These are phyloP conservation scores for Aspergillus nanangensis DNA, from an alignment of 495 filamentous ascomycete genomes.

Conservation along the genomic window DNA sequence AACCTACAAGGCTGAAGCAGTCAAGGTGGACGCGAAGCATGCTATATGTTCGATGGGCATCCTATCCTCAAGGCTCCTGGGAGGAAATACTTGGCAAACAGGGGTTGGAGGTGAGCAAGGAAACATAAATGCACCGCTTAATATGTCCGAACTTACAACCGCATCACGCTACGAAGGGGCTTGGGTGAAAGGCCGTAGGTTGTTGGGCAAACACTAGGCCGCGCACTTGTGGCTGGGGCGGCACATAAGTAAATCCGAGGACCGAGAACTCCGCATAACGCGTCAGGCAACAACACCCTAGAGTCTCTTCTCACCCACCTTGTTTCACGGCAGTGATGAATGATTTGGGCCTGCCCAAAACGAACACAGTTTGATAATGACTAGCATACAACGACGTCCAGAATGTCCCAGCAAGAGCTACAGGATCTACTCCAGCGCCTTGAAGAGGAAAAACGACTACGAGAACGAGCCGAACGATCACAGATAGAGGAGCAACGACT, in stretches of 20 bases:
- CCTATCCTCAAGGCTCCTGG: not conserved
- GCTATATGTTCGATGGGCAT: not conserved
- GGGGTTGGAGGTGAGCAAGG: not conserved
- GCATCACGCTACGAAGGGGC: not conserved
- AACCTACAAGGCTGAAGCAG: not conserved
- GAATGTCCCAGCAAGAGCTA: constrained; percentile 2
- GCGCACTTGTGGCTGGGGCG: not conserved
- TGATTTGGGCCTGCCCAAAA: not conserved
- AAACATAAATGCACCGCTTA: not conserved
- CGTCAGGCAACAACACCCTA: constrained; percentile 4
- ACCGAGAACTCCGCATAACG: constrained; percentile 3
- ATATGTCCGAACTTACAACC: not conserved
- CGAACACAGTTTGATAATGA: not conserved
- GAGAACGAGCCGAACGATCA: too few species aligned
- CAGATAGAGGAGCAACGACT: too few species aligned
- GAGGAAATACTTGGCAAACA: not conserved
- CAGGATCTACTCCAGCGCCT: constrained; percentile 1
- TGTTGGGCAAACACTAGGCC: not conserved
- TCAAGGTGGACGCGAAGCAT: not conserved
- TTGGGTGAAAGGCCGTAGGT: too few species aligned
- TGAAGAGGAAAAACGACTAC: too few species aligned
- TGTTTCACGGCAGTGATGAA: not conserved
- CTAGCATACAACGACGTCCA: constrained; percentile 1
- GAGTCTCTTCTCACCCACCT: constrained; percentile 3
- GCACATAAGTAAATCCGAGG: constrained; percentile 3